Conservation (phyloP, 177 flowering plant species). For the Vitis hybrid region DNA sequence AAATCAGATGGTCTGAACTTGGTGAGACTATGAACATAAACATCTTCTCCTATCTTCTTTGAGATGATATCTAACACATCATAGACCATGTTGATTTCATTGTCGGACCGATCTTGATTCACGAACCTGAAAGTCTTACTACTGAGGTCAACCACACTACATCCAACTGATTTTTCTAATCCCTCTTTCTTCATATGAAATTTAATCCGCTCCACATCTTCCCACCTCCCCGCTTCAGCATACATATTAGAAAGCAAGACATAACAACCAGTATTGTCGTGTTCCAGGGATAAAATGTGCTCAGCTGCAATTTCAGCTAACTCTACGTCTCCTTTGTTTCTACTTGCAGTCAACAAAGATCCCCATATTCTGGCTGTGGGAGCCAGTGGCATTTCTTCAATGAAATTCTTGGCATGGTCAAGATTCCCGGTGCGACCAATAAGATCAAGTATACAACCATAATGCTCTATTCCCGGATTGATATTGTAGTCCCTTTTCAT, state of each 20-base stretch:
- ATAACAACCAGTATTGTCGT: conserved; percentile 59
- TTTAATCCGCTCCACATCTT: conserved; percentile 50
- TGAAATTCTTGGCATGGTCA: conserved; percentile 39
- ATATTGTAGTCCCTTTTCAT: conserved; percentile 53
- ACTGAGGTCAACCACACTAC: conserved; percentile 39
- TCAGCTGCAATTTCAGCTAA: conserved; percentile 56
- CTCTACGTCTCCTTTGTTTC: conserved; percentile 41
- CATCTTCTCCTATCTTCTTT: conserved; percentile 33
- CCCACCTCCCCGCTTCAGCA: conserved; percentile 66
- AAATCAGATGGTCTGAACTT: conserved; percentile 40
- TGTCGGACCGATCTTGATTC: conserved; percentile 44
- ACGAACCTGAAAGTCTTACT: conserved; percentile 36
- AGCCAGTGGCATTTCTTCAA: conserved; percentile 50
- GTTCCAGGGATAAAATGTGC: conserved; percentile 37
- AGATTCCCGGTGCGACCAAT: conserved; percentile 59
- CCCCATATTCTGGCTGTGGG: conserved; percentile 71
- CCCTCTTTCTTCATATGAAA: conserved; percentile 44
- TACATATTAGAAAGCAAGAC: conserved; percentile 66
- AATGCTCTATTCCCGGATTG: conserved; percentile 64
- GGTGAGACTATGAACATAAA: conserved; percentile 11
- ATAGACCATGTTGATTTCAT: conserved; percentile 31
- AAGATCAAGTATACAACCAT: conserved; percentile 70
- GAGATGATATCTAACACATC: conserved; percentile 41
- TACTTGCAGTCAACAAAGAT: conserved; percentile 57
- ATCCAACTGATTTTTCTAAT: conserved; percentile 35